These are phyloP conservation scores for Coniella vitis DNA, from an alignment of 2,329 filamentous ascomycete genomes.

Conservation along the genomic window DNA sequence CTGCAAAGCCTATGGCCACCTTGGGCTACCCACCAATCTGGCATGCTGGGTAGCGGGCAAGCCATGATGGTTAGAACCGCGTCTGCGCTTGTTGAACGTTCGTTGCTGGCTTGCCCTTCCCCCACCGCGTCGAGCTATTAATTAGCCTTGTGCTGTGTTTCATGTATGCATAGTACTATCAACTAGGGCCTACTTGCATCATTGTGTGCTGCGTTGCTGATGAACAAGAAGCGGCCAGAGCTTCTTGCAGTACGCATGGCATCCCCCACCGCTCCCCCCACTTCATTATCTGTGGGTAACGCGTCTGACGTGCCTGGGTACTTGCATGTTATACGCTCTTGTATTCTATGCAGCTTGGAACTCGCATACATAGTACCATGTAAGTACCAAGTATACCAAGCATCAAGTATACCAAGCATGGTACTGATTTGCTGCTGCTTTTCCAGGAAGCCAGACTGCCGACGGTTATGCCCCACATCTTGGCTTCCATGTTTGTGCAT, in stretches of 20 bases:
- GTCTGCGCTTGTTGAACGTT: slow-evolving; percentile 1
- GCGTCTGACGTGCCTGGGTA: background rate
- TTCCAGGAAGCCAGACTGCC: too few species aligned
- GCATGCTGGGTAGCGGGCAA: background rate
- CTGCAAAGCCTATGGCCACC: slow-evolving; percentile 2
- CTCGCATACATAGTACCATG: too few species aligned
- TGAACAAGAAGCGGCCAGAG: slow-evolving; percentile 13
- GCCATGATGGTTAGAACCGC: background rate
- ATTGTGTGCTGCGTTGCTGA: slow-evolving; percentile 10
- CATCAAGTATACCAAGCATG: too few species aligned
- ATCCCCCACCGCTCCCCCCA: background rate
- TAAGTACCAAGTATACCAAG: too few species aligned
- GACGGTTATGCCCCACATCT: too few species aligned
- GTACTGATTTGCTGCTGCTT: too few species aligned
- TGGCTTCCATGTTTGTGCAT: too few species aligned
- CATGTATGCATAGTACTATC: too few species aligned
- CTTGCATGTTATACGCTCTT: background rate
- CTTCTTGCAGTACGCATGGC: slow-evolving; percentile 12
- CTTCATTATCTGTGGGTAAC: slow-evolving; percentile 5
- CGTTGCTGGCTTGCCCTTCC: background rate
- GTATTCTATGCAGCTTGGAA: too few species aligned
- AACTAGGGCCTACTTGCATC: slow-evolving; percentile 7
- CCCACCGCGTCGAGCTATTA: background rate
- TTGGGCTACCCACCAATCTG: background rate
- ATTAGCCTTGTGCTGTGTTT: too few species aligned